Evolutionary conservation across 139 green algal species (phyloP).

Genomic region (Ettlia oleoabundans): DNA sequence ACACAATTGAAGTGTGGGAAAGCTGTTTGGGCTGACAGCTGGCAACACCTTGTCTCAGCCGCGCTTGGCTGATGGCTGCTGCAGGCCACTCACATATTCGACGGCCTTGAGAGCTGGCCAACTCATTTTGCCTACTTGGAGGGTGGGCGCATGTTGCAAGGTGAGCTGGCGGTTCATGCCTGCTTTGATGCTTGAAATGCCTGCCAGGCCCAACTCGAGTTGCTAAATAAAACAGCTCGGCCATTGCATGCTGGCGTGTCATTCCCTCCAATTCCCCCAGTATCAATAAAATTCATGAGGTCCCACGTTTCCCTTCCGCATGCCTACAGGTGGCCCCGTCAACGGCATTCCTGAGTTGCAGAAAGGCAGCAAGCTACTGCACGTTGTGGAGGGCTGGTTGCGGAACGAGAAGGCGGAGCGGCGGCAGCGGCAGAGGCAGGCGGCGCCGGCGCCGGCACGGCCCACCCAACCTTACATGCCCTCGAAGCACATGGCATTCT

Average conservation of each 20-base stretch:
- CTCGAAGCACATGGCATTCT: conserved; percentile 14
- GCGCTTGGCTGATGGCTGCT: conserved; percentile 76
- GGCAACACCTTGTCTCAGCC: neutral
- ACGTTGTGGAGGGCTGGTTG: conserved; percentile 87
- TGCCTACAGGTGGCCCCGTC: conserved; percentile 45
- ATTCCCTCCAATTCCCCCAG: too few species aligned
- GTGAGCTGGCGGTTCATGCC: neutral
- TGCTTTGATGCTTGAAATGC: neutral
- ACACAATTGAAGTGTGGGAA: too few species aligned
- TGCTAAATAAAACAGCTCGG: too few species aligned
- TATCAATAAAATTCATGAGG: too few species aligned
- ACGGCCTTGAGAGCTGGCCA: conserved; percentile 90
- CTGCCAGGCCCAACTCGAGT: too few species aligned
- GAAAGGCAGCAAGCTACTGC: conserved; percentile 71
- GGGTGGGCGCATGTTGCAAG: conserved; percentile 63
- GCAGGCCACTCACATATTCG: conserved; percentile 99
- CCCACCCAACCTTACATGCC: conserved; percentile 5
- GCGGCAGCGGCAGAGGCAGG: neutral
- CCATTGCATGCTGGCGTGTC: too few species aligned
- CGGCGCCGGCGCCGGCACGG: neutral
- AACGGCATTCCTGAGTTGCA: conserved; percentile 46
- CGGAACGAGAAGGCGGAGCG: conserved; percentile 63
- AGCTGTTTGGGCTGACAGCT: neutral
- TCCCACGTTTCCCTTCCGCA: too few species aligned
- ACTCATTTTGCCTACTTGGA: conserved; percentile 89